These are phyloP conservation scores for Dissophora ornata DNA, from an alignment of 192 early-diverging fungal genomes.

Conservation along the genomic window DNA sequence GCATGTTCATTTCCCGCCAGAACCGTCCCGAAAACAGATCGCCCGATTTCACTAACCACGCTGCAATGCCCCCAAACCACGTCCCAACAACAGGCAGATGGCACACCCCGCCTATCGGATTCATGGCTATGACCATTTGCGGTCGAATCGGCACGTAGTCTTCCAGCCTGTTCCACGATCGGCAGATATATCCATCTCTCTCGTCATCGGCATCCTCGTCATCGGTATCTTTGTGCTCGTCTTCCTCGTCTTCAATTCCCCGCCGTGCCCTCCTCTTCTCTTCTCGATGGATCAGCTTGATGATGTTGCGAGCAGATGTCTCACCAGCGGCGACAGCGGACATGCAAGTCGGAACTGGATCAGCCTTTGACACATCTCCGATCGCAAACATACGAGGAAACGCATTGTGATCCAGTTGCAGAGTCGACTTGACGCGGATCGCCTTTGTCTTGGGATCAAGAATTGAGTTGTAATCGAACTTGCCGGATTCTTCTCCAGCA, in stretches of 20 bases:
- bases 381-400: constrained; percentile 78
- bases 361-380: constrained; percentile 74
- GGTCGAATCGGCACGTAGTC: constrained; percentile 16
- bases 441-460: constrained; percentile 66
- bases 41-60: constrained; percentile 31
- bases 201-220: background rate
- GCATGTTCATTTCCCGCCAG: constrained; percentile 47
- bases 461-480: constrained; percentile 18
- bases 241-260: background rate
- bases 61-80: constrained; percentile 25
- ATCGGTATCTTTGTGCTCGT: too few relatives aligned
- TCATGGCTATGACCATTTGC: constrained; percentile 48
- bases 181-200: constrained; percentile 8
- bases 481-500: constrained; percentile 70
- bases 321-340: constrained; percentile 30
- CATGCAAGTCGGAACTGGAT: constrained; percentile 52
- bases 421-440: constrained; percentile 72
- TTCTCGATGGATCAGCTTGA: constrained; percentile 23
- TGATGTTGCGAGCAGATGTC: constrained; percentile 28
- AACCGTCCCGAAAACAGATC: constrained; percentile 34
- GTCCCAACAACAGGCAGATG: constrained; percentile 39
- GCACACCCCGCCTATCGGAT: constrained; percentile 34
- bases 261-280: background rate
- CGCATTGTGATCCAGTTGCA: constrained; percentile 70
- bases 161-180: constrained; percentile 29